phyloP scores from a whole-genome alignment of 1,284 basidiomycete genomes.

The Irpex sp. region DNA sequence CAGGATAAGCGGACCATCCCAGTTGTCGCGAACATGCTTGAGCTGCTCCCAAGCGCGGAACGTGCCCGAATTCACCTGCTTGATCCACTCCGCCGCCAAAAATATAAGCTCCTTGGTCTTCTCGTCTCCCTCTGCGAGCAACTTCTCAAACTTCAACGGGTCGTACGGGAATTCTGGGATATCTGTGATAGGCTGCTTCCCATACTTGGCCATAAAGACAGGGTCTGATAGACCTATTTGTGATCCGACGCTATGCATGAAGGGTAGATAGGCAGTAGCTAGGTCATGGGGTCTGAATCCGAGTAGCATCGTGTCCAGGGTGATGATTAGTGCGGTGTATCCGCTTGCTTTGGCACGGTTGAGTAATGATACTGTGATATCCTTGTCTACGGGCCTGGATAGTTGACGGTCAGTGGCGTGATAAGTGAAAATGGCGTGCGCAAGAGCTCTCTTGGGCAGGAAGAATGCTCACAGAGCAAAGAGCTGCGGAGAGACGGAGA shows the following conservation, averaged over 20 bases:
- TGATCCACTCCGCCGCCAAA: conserved; percentile 50
- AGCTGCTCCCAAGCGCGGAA: conserved; percentile 64
- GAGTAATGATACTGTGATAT: conserved; percentile 61
- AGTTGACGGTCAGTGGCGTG: neutral
- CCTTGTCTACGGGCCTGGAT: conserved; percentile 50
- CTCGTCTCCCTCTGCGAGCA: conserved; percentile 40
- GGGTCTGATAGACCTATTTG: conserved; percentile 63
- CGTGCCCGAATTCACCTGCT: conserved; percentile 50
- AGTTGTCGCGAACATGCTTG: conserved; percentile 54
- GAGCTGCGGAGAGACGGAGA: too few relatives aligned
- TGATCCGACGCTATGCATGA: conserved; percentile 50
- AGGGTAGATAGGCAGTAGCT: conserved; percentile 51
- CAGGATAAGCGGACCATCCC: conserved; percentile 64
- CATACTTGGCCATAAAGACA: conserved; percentile 56
- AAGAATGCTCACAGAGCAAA: too few relatives aligned
- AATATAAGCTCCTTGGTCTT: conserved; percentile 31
- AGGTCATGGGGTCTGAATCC: conserved; percentile 69
- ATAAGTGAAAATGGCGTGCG: neutral
- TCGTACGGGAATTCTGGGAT: conserved; percentile 55
- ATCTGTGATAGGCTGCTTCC: conserved; percentile 35
- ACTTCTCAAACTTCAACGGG: conserved; percentile 34
- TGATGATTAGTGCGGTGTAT: conserved; percentile 64
- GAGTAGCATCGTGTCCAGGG: conserved; percentile 59
- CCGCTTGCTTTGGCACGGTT: conserved; percentile 58
- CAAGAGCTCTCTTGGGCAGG: neutral